Base-by-base conservation (phyloP, 108 stramenopile genomes). In the Cyclotella distinguenda region DNA sequence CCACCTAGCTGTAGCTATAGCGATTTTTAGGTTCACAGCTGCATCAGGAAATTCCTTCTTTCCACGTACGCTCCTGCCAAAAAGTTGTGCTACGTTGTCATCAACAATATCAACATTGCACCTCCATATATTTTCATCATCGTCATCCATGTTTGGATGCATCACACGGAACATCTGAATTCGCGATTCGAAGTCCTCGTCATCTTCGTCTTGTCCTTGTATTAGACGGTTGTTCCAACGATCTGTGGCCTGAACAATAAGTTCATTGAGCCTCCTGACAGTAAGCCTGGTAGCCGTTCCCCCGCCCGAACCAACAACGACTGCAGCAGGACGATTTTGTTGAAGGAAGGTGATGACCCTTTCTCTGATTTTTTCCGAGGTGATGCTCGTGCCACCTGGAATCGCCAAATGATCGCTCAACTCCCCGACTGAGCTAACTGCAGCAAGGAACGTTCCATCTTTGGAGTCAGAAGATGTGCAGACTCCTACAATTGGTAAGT, bases 11-110 rank as follows among this genome's bases (percentile, higher is more conserved):
- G 89, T 87, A 21, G 91, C 84, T 46, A 88, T 83, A 10, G 95
- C 95, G 51, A 78, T 57, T 47, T 87, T 90, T 6, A 90, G 64
- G 59, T 92, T 89, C 27, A 88, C 72, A 13, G 77, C 78, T 49
- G 70, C 67, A 43, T 96, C 92, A n/a, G 95, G 92, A 64, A 93
- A 91, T 69, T 96, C 95, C 76, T 93, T 96, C 63, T 89, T 88
- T 1, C 88, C 86, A 21, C 92, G 76, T 12, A 89, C 80, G 51
- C 89, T 88, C 23, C 90, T 74, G n/a, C 89, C 92, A 64, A 89
- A 93, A 8, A 93, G 72, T 59, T 91, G 91, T 6, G 95, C 84
- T 27, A 94, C 80, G 23, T 61, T 81, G 57, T 96, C 92, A 62
- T 96, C 92, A 32, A 94, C 78, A 8, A 92, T 76, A 35, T 89